Percentiles rank a stretch among this genome's conserved stretches.
Evolutionary conservation across 2,329 filamentous ascomycete genomes (phyloP).

Genomic region (Phaeosphaeriaceae sp.): DNA sequence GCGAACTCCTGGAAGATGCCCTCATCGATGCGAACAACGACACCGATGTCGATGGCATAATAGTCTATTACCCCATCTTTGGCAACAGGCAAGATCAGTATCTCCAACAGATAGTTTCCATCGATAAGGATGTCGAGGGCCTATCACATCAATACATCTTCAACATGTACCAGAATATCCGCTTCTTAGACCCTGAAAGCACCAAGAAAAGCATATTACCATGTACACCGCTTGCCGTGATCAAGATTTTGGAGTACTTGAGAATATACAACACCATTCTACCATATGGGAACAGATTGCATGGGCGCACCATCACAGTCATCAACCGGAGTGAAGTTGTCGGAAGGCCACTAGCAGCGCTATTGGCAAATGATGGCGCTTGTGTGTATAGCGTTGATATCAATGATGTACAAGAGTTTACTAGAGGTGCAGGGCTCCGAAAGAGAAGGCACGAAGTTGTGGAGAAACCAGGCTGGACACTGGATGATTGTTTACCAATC

Average conservation of each 20-base stretch:
- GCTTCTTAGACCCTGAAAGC: conserved; percentile 84
- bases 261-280: conserved; percentile 97
- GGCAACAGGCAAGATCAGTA: conserved; percentile 90
- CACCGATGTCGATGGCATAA: conserved; percentile 79
- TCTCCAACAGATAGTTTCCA: conserved; percentile 89
- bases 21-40: conserved; percentile 87
- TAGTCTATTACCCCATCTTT: conserved; percentile 99
- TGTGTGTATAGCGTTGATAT: conserved; percentile 95
- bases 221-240: conserved; percentile 92
- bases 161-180: conserved; percentile 99
- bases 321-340: conserved; percentile 98
- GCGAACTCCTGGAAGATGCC: conserved; percentile 87
- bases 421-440: conserved; percentile 83
- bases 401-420: conserved; percentile 90
- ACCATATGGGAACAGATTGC: conserved; percentile 88
- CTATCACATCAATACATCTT: conserved; percentile 92
- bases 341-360: conserved; percentile 85
- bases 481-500: conserved; percentile 81
- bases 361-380: conserved; percentile 95
- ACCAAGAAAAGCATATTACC: conserved; percentile 89
- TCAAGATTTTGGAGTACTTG: conserved; percentile 96
- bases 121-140: conserved; percentile 94
- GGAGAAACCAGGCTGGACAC: conserved; percentile 78
- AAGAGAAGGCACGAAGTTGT: conserved; percentile 85
- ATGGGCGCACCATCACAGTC: conserved; percentile 92